A percentile compares a stretch with the other conserved stretches of the same genome.
Evolutionary conservation across 805 yeast species (phyloP).

Genomic region (Candida sanyiensis): DNA sequence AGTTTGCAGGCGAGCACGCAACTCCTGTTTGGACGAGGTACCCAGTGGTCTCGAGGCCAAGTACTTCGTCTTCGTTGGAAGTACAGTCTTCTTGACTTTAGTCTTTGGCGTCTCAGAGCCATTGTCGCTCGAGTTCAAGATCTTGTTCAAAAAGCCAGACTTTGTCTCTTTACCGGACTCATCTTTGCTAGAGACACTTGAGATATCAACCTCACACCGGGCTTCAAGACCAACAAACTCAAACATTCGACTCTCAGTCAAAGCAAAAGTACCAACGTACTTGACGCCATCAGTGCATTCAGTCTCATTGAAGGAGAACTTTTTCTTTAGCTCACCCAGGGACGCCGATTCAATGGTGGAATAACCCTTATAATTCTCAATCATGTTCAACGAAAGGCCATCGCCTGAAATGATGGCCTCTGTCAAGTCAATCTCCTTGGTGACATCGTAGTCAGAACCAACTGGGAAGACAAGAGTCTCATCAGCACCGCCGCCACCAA

Average conservation of each 20-base stretch:
- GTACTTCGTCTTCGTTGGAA: conserved; percentile 29
- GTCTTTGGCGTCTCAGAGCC: conserved; percentile 17
- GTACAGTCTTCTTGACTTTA: conserved; percentile 20
- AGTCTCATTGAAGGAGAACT: conserved; percentile 29
- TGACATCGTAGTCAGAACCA: conserved; percentile 37
- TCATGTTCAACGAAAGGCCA: conserved; percentile 31
- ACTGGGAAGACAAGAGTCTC: conserved; percentile 38
- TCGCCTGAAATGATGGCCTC: conserved; percentile 26
- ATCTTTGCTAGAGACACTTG: conserved; percentile 3
- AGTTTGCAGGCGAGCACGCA: conserved; percentile 43
- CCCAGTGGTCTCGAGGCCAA: conserved; percentile 45
- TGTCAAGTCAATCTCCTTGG: conserved; percentile 34
- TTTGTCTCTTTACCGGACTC: conserved; percentile 8
- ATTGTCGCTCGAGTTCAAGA: conserved; percentile 18
- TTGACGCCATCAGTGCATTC: conserved; percentile 35
- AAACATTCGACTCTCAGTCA: conserved; percentile 48
- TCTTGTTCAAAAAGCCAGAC: conserved; percentile 17
- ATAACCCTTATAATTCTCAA: conserved; percentile 26
- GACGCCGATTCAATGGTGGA: conserved; percentile 21
- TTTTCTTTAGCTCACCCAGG: conserved; percentile 15
- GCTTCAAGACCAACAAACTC: conserved; percentile 39
- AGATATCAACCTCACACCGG: conserved; percentile 32
- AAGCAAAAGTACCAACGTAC: conserved; percentile 37
- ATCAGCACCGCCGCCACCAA: conserved; percentile 26
- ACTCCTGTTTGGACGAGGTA: conserved; percentile 38